A percentile compares a stretch with the other conserved stretches of the same genome.
These are phyloP conservation scores for Solanum medicagineum DNA, from an alignment of 257 asterid genomes.

Conservation along the genomic window DNA sequence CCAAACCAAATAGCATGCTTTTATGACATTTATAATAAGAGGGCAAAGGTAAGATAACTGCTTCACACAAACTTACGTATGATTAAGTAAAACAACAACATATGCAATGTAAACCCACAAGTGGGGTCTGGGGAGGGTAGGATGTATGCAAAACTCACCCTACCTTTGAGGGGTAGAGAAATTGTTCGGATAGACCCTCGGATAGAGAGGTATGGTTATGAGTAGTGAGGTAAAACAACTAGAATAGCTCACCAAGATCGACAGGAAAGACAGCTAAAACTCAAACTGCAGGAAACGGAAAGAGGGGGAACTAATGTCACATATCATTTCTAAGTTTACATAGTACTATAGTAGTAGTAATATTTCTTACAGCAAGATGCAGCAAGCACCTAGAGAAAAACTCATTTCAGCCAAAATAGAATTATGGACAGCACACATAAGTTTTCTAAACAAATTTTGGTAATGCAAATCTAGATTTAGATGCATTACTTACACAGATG, in stretches of 20 bases:
- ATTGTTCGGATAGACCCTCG: background rate
- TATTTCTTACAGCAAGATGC: background rate
- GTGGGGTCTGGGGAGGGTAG: background rate
- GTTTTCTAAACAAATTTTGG: background rate
- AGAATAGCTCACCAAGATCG: background rate
- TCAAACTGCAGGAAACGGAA: too few species aligned
- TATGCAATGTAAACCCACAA: background rate
- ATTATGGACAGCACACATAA: background rate
- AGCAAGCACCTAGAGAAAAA: background rate
- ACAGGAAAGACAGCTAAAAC: too few species aligned
- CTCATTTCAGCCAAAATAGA: background rate
- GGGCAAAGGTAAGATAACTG: background rate
- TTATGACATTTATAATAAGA: background rate
- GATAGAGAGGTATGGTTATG: background rate
- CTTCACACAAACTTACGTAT: background rate
- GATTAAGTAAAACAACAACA: background rate
- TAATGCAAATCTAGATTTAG: background rate
- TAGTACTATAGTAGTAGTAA: background rate
- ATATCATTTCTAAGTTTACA: background rate
- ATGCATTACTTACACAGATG: background rate
- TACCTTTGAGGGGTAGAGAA: background rate
- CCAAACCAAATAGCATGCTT: background rate
- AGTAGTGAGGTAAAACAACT: background rate
- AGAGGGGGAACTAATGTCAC: background rate
- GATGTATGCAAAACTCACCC: background rate